Evolutionary conservation across 139 green algal genomes (phyloP).

Genomic region (Ulvella scutata): DNA sequence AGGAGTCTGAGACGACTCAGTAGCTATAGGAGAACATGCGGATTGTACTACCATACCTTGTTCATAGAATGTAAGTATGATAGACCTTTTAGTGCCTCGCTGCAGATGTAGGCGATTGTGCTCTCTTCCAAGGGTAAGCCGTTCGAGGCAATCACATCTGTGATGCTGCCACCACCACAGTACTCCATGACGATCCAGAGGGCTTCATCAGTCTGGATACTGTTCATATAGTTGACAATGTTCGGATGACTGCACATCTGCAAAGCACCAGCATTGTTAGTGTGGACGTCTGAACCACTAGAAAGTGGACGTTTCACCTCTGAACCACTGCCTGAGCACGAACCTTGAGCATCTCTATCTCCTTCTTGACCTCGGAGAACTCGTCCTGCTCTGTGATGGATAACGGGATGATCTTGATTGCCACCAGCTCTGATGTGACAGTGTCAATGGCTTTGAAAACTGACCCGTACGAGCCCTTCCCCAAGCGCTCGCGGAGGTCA

Average conservation of each 20-base stretch:
- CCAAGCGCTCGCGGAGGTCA: constrained; percentile 3
- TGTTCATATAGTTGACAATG: constrained; percentile 72
- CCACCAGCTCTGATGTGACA: constrained; percentile 42
- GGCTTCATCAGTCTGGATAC: constrained; percentile 19
- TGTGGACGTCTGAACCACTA: neutral
- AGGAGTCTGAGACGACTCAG: no score
- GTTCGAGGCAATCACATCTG: constrained; percentile 54
- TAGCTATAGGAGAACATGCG: no score
- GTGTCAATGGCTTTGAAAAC: constrained; percentile 65
- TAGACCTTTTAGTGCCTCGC: constrained; percentile 75
- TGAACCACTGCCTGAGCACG: neutral
- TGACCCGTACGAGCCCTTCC: constrained; percentile 61
- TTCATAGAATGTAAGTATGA: constrained; percentile 67
- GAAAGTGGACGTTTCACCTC: neutral
- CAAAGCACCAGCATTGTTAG: constrained; percentile 23
- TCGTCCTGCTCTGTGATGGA: constrained; percentile 33
- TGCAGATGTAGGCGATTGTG: constrained; percentile 71
- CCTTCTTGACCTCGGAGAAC: constrained; percentile 37
- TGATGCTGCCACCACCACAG: constrained; percentile 81
- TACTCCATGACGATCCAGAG: constrained; percentile 98
- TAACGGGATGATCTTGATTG: constrained; percentile 70
- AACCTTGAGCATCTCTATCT: constrained; percentile 44
- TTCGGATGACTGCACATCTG: constrained; percentile 88
- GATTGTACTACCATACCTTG: constrained; percentile 35
- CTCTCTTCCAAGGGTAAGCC: constrained; percentile 42